Evolutionary conservation across 768 basidiomycete species (phyloP).

Genomic region (Serendipita sp.): DNA sequence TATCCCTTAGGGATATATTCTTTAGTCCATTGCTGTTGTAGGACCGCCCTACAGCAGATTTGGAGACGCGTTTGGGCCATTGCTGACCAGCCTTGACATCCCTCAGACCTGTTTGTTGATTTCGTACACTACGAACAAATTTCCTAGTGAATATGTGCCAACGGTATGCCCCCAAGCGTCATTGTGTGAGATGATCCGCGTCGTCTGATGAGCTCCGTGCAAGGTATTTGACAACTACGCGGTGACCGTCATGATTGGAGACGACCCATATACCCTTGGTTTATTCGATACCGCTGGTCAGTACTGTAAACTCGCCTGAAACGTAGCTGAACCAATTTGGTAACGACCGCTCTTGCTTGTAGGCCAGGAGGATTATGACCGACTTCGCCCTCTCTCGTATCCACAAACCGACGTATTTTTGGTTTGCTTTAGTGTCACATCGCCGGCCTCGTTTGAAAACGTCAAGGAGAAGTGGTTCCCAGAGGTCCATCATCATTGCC

Average conservation of each 20-base stretch:
- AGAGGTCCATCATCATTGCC: conserved; percentile 98
- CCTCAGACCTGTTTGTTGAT: conserved; percentile 83
- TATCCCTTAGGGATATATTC: not conserved
- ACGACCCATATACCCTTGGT: conserved; percentile 96
- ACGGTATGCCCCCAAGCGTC: conserved; percentile 41
- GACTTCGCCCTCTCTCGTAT: conserved; percentile 96
- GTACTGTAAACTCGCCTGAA: conserved; percentile 18
- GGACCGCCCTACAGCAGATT: no score
- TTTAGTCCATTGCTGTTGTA: no score
- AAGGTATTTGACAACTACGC: conserved; percentile 96
- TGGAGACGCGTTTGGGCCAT: no score
- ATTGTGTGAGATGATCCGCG: not conserved
- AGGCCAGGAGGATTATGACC: conserved; percentile 99
- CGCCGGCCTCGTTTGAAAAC: conserved; percentile 98
- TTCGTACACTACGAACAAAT: conserved; percentile 95
- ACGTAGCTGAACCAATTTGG: conserved; percentile 1
- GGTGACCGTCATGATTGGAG: conserved; percentile 99
- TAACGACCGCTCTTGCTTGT: conserved; percentile 10
- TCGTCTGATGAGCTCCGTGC: conserved; percentile 14
- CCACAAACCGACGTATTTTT: conserved; percentile 99
- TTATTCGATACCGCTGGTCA: conserved; percentile 96
- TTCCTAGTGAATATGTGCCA: conserved; percentile 97
- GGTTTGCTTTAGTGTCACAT: conserved; percentile 98
- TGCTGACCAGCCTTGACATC: no score
- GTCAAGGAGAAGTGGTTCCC: conserved; percentile 99